Evolutionary conservation across 305 asterid genomes (phyloP), one percentile per base, ranked within the genome.

Genomic region (Fraxinus floribunda): DNA sequence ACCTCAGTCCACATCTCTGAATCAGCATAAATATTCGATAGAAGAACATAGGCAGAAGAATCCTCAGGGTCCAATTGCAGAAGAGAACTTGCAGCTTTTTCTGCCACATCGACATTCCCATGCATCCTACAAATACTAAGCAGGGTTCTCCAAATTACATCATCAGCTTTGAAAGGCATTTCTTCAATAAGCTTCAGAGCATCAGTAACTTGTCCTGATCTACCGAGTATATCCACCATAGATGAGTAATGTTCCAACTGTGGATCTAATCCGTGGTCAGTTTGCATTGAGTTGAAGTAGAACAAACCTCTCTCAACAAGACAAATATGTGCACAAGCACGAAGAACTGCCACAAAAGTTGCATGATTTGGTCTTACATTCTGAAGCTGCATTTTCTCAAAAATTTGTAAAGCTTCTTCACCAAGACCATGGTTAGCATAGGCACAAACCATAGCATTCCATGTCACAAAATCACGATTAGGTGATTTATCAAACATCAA

Each of bases 321-420:
- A 16, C 98, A 97, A 20, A 93, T 87, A 82, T 95, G 97, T 0
- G 93, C 97, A 83, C 99, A 95, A 68, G 99, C 99, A 60, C 98
- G 94, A n/a, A 95, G 95, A 80, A 95, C 97, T 7, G 97, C 93
- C 44, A 95, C 93, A 32, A 95, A 95, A 18, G 99, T 93, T 10
- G 99, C 95, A 38, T 93, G 94, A 76, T 95, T 94, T 0, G 98
- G 98, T 64, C 26, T 83, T 16, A 93, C 88, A 72, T 79, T 88
- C 75, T 88, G 90, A 0, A 77, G 78, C 76, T 90, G 90, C 98
- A 95, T 94, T 35, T 84, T 81, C 76, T 88, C 87, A 34, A 94
- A 95, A 70, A 87, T 80, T 78, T 76, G 75, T 49, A 95, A 79
- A 20, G 98, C 97, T 76, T 93, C 92, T n/a, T 82, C 84, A n/a